Evolutionary conservation across 257 asterid species (phyloP).

Genomic region (Fraxinus americana): DNA sequence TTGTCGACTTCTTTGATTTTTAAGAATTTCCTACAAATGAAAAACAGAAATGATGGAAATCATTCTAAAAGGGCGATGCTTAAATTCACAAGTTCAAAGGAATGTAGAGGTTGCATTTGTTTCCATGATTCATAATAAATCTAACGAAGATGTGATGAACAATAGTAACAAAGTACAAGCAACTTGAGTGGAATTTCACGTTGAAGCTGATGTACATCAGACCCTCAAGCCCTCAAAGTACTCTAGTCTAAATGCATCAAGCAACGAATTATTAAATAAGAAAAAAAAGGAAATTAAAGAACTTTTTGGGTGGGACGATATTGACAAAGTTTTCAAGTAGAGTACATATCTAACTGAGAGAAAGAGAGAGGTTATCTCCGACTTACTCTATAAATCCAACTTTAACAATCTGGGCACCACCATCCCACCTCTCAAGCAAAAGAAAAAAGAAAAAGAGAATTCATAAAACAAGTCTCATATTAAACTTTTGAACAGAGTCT

Average conservation of each 20-base stretch:
- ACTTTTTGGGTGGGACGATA: too few relatives aligned
- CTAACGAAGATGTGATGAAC: neutral
- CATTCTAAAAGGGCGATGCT: neutral
- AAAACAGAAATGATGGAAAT: neutral
- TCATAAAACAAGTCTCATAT: neutral
- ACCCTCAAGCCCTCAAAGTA: neutral
- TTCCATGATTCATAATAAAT: neutral
- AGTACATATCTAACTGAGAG: too few relatives aligned
- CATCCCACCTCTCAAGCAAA: neutral
- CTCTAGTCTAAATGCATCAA: too few relatives aligned
- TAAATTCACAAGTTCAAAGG: neutral
- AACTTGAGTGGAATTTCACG: neutral
- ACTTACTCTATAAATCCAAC: too few relatives aligned
- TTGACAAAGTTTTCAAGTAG: too few relatives aligned
- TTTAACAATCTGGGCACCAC: neutral
- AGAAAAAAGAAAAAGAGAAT: too few relatives aligned
- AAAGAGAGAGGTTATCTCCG: too few relatives aligned
- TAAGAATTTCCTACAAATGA: conserved; percentile 34
- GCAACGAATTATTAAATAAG: too few relatives aligned
- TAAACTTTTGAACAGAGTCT: neutral
- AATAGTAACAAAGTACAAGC: neutral
- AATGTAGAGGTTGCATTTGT: neutral
- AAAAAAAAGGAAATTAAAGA: too few relatives aligned
- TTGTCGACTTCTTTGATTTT: conserved; percentile 30
- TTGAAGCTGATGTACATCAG: neutral